Conservation (phyloP, 2,329 filamentous ascomycete genomes). For the Pezicula radicicola region DNA sequence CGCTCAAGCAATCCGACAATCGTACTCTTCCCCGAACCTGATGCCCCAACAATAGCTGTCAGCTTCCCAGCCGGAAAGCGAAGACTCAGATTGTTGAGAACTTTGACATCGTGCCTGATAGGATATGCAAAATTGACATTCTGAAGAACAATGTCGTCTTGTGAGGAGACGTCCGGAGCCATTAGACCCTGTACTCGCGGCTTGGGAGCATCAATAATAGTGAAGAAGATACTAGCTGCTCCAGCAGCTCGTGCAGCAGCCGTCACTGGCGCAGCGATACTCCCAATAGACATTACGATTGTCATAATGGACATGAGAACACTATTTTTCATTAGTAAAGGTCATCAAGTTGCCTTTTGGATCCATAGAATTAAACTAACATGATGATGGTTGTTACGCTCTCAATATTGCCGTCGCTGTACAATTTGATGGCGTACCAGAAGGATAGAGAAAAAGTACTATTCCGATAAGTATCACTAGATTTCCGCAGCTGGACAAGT, state of each 20-base stretch:
- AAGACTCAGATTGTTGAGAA: conserved; percentile 30
- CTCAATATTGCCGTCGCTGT: conserved; percentile 40
- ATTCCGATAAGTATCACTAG: background rate
- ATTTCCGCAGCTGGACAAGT: conserved; percentile 6
- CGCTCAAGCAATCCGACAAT: conserved; percentile 38
- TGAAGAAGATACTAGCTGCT: conserved; percentile 31
- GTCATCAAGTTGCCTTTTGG: background rate
- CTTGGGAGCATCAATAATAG: conserved; percentile 29
- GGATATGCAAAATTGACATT: conserved; percentile 33
- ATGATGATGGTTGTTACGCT: conserved; percentile 53
- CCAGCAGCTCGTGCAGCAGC: conserved; percentile 37
- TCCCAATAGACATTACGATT: conserved; percentile 38
- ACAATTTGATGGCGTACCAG: conserved; percentile 56
- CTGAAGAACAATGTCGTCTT: conserved; percentile 29
- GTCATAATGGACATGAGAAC: conserved; percentile 20
- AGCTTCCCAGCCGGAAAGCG: conserved; percentile 29
- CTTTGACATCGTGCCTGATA: conserved; percentile 23
- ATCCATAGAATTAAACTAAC: conserved; percentile 32
- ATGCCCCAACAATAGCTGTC: conserved; percentile 41
- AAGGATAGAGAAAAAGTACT: conserved; percentile 54
- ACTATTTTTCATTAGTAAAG: conserved; percentile 2
- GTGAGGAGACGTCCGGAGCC: conserved; percentile 43
- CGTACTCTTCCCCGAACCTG: conserved; percentile 38
- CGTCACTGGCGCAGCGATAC: conserved; percentile 53
- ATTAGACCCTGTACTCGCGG: conserved; percentile 35